A percentile compares a stretch with the other conserved stretches of the same genome.
These are phyloP conservation scores for Schwanniomyces etchellsii DNA, from an alignment of 1,139 yeast genomes.

Conservation along the genomic window DNA sequence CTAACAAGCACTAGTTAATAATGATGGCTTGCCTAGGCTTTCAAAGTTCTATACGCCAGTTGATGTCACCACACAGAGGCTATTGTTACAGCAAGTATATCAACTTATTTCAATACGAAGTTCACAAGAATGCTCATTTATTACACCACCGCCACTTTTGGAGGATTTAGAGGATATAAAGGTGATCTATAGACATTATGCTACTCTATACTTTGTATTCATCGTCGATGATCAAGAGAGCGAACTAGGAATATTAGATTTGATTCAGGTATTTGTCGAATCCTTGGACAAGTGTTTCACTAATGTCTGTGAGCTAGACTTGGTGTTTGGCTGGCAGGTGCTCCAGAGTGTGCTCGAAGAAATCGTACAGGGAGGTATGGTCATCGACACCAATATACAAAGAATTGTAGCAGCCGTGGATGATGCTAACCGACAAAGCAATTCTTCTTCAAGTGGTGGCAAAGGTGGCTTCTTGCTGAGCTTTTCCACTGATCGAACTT, in stretches of 20 bases:
- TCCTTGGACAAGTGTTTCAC: constrained; percentile 87
- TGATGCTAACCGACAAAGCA: constrained; percentile 50
- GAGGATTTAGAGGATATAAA: constrained; percentile 75
- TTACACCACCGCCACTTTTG: constrained; percentile 72
- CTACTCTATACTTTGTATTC: constrained; percentile 90
- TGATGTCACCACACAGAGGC: constrained; percentile 68
- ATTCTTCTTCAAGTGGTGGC: constrained; percentile 7
- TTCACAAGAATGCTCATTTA: constrained; percentile 71
- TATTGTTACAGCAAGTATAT: constrained; percentile 69
- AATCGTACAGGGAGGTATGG: constrained; percentile 97
- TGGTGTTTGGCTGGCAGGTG: constrained; percentile 97
- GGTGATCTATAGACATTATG: constrained; percentile 90
- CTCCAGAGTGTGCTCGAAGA: constrained; percentile 88
- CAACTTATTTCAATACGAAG: constrained; percentile 64
- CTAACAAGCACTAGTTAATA: constrained; percentile 56
- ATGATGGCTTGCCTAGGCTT: constrained; percentile 86
- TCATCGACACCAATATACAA: constrained; percentile 84
- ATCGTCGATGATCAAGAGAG: constrained; percentile 95
- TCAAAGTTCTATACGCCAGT: constrained; percentile 92
- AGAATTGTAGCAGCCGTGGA: constrained; percentile 81
- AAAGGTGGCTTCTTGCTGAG: constrained; percentile 34
- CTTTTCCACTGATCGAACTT: constrained; percentile 40
- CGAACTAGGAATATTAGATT: constrained; percentile 86
- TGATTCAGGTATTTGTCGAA: constrained; percentile 96
- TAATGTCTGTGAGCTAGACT: constrained; percentile 91